A percentile compares a stretch with the other conserved stretches of the same genome.
These are phyloP conservation scores for Colletotrichum sp. DNA, from an alignment of 2,329 filamentous ascomycete species.

Conservation along the genomic window DNA sequence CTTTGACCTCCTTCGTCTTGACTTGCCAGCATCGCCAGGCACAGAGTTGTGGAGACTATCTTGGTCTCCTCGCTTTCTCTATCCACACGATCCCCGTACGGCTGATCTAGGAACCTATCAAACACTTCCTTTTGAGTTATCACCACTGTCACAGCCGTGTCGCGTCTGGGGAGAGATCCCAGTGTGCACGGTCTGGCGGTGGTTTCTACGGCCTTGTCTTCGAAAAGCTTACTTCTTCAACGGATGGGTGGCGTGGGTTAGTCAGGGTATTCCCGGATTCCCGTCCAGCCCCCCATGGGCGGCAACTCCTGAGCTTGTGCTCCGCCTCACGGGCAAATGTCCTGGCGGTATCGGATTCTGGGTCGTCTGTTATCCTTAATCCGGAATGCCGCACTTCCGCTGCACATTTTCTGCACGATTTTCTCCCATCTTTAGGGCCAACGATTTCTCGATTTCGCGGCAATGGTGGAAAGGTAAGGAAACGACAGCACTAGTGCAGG, in stretches of 20 bases:
- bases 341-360: not conserved
- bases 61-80: not conserved
- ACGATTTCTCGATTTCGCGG: not conserved
- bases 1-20: slow-evolving; percentile 7
- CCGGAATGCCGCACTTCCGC: not conserved
- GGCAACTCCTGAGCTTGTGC: not conserved
- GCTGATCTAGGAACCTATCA: not conserved
- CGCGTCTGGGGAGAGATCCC: not conserved
- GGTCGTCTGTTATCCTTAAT: not conserved
- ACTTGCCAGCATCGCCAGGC: not conserved
- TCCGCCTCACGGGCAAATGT: not conserved
- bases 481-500: not conserved
- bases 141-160: slow-evolving; percentile 19
- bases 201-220: not conserved
- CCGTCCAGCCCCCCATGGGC: not conserved
- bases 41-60: not conserved
- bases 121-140: slow-evolving; percentile 5
- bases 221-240: not conserved
- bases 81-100: not conserved
- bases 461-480: not conserved
- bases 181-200: not conserved
- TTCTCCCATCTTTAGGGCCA: not conserved
- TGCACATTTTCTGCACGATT: not conserved
- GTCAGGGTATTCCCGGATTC: not conserved
- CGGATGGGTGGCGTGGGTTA: not conserved